Conservation (phyloP, 441 rosid genomes). For the Eruca vesicaria region DNA sequence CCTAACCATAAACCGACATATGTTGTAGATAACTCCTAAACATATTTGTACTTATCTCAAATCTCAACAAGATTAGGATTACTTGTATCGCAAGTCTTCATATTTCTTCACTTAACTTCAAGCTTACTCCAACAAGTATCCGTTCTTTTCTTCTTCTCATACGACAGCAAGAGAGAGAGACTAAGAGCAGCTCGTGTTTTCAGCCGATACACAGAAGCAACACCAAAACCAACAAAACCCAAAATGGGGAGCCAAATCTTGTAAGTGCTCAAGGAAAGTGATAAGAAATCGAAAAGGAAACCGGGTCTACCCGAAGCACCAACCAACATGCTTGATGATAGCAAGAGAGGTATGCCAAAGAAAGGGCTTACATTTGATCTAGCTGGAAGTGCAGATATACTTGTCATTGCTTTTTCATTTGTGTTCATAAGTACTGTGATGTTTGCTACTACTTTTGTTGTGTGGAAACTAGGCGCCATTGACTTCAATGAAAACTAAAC, state of each 20-base stretch:
- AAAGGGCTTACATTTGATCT: slow-evolving; percentile 70
- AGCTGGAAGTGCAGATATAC: slow-evolving; percentile 75
- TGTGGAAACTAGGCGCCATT: slow-evolving; percentile 94
- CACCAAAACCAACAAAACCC: slow-evolving; percentile 52
- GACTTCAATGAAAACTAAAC: slow-evolving; percentile 69
- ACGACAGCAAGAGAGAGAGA: slow-evolving; percentile 76
- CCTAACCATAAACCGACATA: too few relatives aligned
- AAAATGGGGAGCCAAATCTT: slow-evolving; percentile 72
- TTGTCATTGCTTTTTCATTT: slow-evolving; percentile 62
- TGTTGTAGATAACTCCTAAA: too few relatives aligned
- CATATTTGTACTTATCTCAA: too few relatives aligned
- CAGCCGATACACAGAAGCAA: slow-evolving; percentile 54
- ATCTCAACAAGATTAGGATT: too few relatives aligned
- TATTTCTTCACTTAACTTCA: too few relatives aligned
- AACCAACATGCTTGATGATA: slow-evolving; percentile 80
- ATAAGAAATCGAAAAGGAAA: slow-evolving; percentile 59
- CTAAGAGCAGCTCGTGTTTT: slow-evolving; percentile 81
- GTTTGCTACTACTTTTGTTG: slow-evolving; percentile 81
- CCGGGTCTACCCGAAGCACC: slow-evolving; percentile 90
- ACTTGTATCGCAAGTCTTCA: too few relatives aligned
- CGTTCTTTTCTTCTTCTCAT: neutral
- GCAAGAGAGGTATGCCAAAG: slow-evolving; percentile 84
- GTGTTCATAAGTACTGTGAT: slow-evolving; percentile 81
- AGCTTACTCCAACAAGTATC: too few relatives aligned
- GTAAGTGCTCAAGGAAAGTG: slow-evolving; percentile 75